Percentiles rank a stretch among this genome's conserved stretches.
Evolutionary conservation across 1,284 basidiomycete genomes (phyloP).

Genomic region (Pyrrhoderma lamaoense): DNA sequence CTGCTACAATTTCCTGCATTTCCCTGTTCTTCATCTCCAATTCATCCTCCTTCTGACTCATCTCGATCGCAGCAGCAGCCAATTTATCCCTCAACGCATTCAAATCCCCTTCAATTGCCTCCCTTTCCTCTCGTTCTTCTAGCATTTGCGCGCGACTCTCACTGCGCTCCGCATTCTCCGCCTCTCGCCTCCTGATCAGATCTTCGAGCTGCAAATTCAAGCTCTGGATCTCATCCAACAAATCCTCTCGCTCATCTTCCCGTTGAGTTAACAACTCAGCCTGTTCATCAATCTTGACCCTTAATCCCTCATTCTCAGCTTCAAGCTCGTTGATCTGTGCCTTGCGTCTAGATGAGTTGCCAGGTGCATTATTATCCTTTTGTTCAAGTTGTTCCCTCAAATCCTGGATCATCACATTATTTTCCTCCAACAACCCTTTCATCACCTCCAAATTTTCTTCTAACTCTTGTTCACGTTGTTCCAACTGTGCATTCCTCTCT

Average conservation of each 20-base stretch:
- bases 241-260: slow-evolving; percentile 66
- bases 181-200: slow-evolving; percentile 49
- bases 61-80: slow-evolving; percentile 70
- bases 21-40: slow-evolving; percentile 67
- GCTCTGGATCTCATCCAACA: slow-evolving; percentile 55
- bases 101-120: slow-evolving; percentile 66
- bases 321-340: slow-evolving; percentile 52
- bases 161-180: slow-evolving; percentile 58
- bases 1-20: slow-evolving; percentile 58
- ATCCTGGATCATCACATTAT: slow-evolving; percentile 66
- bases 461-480: slow-evolving; percentile 26
- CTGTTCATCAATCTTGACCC: slow-evolving; percentile 52
- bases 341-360: background rate
- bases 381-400: slow-evolving; percentile 56
- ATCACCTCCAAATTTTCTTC: slow-evolving; percentile 63
- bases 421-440: slow-evolving; percentile 63
- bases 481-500: slow-evolving; percentile 59
- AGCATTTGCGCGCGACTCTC: slow-evolving; percentile 61
- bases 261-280: slow-evolving; percentile 45
- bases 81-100: slow-evolving; percentile 68
- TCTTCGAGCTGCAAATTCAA: slow-evolving; percentile 65
- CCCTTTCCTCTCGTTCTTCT: slow-evolving; percentile 62
- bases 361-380: slow-evolving; percentile 26
- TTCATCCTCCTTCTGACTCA: slow-evolving; percentile 78
- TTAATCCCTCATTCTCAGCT: slow-evolving; percentile 57